Base-by-base conservation (phyloP, 2,329 filamentous ascomycete genomes). In the Blastomyces gilchristii region DNA sequence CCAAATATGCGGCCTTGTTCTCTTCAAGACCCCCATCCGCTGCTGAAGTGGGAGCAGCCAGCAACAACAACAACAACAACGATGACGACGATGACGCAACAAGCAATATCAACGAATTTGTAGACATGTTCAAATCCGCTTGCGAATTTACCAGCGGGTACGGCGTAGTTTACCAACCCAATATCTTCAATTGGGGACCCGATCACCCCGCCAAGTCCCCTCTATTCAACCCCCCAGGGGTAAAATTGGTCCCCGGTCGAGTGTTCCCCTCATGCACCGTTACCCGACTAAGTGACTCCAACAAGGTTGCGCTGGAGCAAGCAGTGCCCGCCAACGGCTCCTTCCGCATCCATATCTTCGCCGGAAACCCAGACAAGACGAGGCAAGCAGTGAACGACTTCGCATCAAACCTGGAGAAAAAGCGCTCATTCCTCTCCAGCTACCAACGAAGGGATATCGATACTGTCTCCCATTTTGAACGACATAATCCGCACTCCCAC, bases 91-190 rank as follows among this genome's bases (percentile, higher is more conserved):
- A 66, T 41, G 70, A 60, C 2, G 72, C 75, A 61, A 72, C 76
- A 63, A 47, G 18, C 41, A 45, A 6, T 14, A 28, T 28, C 16
- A 92, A 92, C 71, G 85, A 89, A 12, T 96, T 97, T 73, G 85
- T 96, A 72, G 88, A 88, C 77, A 91, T 87, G 0, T 96, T 96
- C 81, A 96, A 96, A 74, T 89, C 90, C 63, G 86, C 86, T 39
- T 96, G 91, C 79, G 91, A 94, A 71, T 96, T 96, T 75, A 96
- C 91, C 12, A 91, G 88, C 67, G 92, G 92, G 63, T 96, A 96
- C 73, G 92, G 92, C 65, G 91, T 96, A 28, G 87, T 86, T 39
- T 96, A 96, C 78, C 83, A 87, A 67, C 82, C 88, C 62, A 97
- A 96, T 76, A 77, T 83, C 39, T 82, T 96, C 76, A 96, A 96